These are phyloP conservation scores for Alternaria triticimaculans DNA, from an alignment of 2,329 filamentous ascomycete genomes.

Conservation along the genomic window DNA sequence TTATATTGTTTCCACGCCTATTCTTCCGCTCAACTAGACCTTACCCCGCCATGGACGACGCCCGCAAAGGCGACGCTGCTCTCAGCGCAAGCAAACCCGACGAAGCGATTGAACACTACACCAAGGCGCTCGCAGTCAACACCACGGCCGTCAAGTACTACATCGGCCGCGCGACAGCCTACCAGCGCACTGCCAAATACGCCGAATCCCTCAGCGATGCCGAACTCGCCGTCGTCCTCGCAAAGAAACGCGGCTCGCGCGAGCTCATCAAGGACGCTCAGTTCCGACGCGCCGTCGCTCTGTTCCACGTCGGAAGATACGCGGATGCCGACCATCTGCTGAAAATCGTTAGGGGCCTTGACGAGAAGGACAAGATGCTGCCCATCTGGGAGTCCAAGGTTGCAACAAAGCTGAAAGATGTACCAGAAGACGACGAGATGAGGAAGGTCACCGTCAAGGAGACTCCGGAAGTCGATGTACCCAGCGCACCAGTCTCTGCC, in stretches of 20 bases:
- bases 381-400: slow-evolving; percentile 67
- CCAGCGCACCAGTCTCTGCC: slow-evolving; percentile 46
- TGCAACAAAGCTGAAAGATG: slow-evolving; percentile 57
- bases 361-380: slow-evolving; percentile 59
- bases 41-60: slow-evolving; percentile 58
- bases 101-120: slow-evolving; percentile 70
- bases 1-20: neutral
- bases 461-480: slow-evolving; percentile 58
- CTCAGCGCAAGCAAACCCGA: slow-evolving; percentile 69
- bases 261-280: slow-evolving; percentile 82
- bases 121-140: slow-evolving; percentile 68
- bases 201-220: slow-evolving; percentile 58
- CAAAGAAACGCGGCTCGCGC: slow-evolving; percentile 75
- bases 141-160: slow-evolving; percentile 78
- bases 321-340: slow-evolving; percentile 79
- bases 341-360: slow-evolving; percentile 60
- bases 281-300: slow-evolving; percentile 76
- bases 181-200: slow-evolving; percentile 65
- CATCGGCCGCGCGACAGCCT: slow-evolving; percentile 79
- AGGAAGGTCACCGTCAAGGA: slow-evolving; percentile 52
- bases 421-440: slow-evolving; percentile 59
- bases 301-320: slow-evolving; percentile 72
- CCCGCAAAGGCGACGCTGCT: slow-evolving; percentile 65
- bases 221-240: slow-evolving; percentile 63
- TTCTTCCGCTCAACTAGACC: neutral